Percentiles rank a stretch among this genome's conserved stretches.
phyloP scores from a whole-genome alignment of 2,329 filamentous ascomycete species.

The Monilinia laxa region DNA sequence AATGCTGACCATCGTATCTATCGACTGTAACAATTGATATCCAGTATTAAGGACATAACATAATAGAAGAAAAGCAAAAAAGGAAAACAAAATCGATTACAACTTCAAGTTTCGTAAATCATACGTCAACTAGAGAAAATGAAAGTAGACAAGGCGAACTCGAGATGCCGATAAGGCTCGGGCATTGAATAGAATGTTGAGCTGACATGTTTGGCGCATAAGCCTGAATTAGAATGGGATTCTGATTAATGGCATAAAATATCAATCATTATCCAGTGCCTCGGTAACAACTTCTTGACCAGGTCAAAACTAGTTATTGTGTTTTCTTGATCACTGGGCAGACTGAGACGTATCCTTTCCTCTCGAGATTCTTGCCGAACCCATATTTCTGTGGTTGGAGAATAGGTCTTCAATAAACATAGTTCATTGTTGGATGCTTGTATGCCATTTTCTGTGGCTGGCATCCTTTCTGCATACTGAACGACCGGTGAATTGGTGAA shows the following conservation, averaged over 20 bases:
- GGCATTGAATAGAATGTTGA: not conserved
- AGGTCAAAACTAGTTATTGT: not conserved
- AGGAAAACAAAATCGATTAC: not conserved
- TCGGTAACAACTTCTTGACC: not conserved
- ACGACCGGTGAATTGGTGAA: not conserved
- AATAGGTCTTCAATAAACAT: not conserved
- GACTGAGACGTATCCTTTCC: constrained; percentile 11
- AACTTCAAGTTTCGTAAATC: not conserved
- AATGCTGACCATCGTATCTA: not conserved
- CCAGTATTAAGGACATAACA: not conserved
- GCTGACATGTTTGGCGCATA: not conserved
- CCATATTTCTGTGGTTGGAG: constrained; percentile 12
- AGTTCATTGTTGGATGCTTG: not conserved
- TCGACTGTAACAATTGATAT: not conserved
- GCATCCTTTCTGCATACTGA: not conserved
- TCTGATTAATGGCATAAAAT: not conserved
- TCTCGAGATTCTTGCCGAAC: constrained; percentile 1
- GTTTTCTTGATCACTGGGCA: not conserved
- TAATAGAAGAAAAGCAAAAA: not conserved
- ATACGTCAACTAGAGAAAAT: not conserved
- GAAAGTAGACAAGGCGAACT: too few relatives aligned
- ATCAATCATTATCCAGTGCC: not conserved
- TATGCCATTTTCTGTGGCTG: not conserved
- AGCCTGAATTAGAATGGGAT: not conserved
- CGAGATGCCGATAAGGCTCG: not conserved